Base-by-base conservation (phyloP, 441 rosid genomes). In the Bocquillonia castaneifolia region DNA sequence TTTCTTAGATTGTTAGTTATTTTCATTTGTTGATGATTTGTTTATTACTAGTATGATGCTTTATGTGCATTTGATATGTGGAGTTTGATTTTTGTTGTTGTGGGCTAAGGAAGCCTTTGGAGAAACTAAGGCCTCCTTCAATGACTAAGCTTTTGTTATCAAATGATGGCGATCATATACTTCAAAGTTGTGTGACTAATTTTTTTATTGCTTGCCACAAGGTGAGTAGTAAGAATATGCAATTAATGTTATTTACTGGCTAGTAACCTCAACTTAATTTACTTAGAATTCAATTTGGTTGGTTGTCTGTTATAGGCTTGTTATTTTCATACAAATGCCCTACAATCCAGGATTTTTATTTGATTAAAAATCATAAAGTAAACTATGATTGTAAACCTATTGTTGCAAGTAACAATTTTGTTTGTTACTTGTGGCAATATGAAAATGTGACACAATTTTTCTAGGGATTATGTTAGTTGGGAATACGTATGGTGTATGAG, bases 61-160 rank as follows among this genome's bases (percentile, higher is more conserved):
- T 17, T 29, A 26, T 44, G 32, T 56, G 51, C 60, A 22, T 50
- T 64, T 71, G 59, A 67, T 58, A 44, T 71, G 53, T 7, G 31
- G 23, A 55, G 51, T 37, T 77, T 60, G 56, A 36, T 57, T 69
- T 52, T 18, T 78, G 58, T n/a, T n/a, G n/a, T n/a, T 69, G 72
- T 75, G 89, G 96, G 89, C 73, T 82, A 34, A 79, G 94, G 81
- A 91, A 88, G 85, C 80, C 84, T 51, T 62, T 93, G 84, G 97
- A 91, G 81, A 85, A 77, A 79, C 74, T 86, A 48, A 88, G 94
- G 80, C 90, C 93, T 68, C 83, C 85, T 80, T 78, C 69, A 22
- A 87, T 83, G 17, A 85, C 87, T 53, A 94, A 91, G 76, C 82
- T 93, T 31, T 78, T 91, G 81, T 72, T 91, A 78, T 93, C 97